A percentile compares a stretch with the other conserved stretches of the same genome.
These are phyloP conservation scores for Hanseniaspora gamundiae DNA, from an alignment of 1,139 yeast species.

Conservation along the genomic window DNA sequence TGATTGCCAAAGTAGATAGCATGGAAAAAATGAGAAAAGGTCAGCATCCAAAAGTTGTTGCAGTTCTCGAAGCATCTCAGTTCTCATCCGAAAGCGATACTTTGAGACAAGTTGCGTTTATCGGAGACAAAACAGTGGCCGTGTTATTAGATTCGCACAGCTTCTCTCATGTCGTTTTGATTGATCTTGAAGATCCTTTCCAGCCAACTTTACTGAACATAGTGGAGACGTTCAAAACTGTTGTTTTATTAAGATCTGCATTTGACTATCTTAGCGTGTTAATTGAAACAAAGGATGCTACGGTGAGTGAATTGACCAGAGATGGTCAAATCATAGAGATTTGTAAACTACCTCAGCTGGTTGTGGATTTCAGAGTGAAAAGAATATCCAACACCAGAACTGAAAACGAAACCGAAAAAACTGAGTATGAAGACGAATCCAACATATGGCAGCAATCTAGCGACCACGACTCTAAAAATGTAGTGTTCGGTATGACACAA, in stretches of 20 bases:
- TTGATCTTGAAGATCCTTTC: slow-evolving; percentile 33
- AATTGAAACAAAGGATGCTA: slow-evolving; percentile 54
- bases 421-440: slow-evolving; percentile 17
- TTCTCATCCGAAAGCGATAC: slow-evolving; percentile 31
- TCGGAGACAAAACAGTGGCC: slow-evolving; percentile 38
- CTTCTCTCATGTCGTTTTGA: slow-evolving; percentile 37
- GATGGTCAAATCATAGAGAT: slow-evolving; percentile 27
- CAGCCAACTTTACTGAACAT: slow-evolving; percentile 33
- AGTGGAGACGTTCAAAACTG: slow-evolving; percentile 36
- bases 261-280: slow-evolving; percentile 42
- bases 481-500: slow-evolving; percentile 60
- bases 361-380: slow-evolving; percentile 46
- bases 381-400: slow-evolving; percentile 17
- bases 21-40: slow-evolving; percentile 29
- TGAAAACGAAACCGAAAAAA: slow-evolving; percentile 6
- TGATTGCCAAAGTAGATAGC: slow-evolving; percentile 31
- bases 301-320: slow-evolving; percentile 33
- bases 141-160: slow-evolving; percentile 42
- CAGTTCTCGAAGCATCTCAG: slow-evolving; percentile 16
- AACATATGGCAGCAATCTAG: slow-evolving; percentile 19
- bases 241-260: slow-evolving; percentile 44
- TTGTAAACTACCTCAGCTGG: slow-evolving; percentile 54
- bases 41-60: slow-evolving; percentile 33
- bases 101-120: slow-evolving; percentile 53
- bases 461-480: slow-evolving; percentile 21